phyloP scores from a whole-genome alignment of 2,329 filamentous ascomycete species.

The Falciphora oryzae region DNA sequence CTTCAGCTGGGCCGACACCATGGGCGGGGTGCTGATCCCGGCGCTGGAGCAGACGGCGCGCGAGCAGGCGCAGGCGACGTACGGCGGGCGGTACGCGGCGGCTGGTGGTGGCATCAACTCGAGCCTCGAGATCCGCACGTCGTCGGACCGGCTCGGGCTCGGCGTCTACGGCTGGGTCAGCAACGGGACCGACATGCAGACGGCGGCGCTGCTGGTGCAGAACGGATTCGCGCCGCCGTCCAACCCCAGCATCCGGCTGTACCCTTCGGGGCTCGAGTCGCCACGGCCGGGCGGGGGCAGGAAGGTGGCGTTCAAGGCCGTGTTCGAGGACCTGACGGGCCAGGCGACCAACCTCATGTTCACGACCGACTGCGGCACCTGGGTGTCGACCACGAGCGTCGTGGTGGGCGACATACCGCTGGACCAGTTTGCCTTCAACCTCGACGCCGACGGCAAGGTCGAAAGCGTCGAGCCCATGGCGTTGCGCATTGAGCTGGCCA shows the following conservation, averaged over 20 bases:
- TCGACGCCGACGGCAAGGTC: constrained; percentile 18
- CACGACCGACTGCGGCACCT: constrained; percentile 19
- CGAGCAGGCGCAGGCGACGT: constrained; percentile 22
- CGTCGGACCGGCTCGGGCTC: constrained; percentile 23
- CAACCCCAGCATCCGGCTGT: constrained; percentile 25
- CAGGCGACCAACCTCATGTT: constrained; percentile 12
- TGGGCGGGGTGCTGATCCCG: constrained; percentile 24
- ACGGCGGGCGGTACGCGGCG: constrained; percentile 22
- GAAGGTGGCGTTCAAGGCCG: constrained; percentile 25
- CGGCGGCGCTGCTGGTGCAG: constrained; percentile 20
- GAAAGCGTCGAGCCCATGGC: constrained; percentile 20
- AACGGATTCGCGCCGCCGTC: constrained; percentile 19
- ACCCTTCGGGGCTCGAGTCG: constrained; percentile 25
- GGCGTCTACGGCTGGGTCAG: constrained; percentile 25
- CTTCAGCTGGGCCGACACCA: constrained; percentile 23
- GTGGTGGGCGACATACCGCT: constrained; percentile 20
- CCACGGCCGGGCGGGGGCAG: constrained; percentile 19
- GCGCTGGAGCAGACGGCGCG: constrained; percentile 24
- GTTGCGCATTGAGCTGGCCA: constrained; percentile 19
- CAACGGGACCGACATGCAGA: constrained; percentile 26
- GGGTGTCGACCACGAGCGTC: constrained; percentile 19
- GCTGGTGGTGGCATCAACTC: constrained; percentile 22
- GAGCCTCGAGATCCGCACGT: constrained; percentile 24
- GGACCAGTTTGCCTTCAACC: constrained; percentile 23
- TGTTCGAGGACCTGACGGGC: constrained; percentile 25